Evolutionary conservation across 164 flowering plant genomes (phyloP).

Genomic region (Liriodendron chinense): DNA sequence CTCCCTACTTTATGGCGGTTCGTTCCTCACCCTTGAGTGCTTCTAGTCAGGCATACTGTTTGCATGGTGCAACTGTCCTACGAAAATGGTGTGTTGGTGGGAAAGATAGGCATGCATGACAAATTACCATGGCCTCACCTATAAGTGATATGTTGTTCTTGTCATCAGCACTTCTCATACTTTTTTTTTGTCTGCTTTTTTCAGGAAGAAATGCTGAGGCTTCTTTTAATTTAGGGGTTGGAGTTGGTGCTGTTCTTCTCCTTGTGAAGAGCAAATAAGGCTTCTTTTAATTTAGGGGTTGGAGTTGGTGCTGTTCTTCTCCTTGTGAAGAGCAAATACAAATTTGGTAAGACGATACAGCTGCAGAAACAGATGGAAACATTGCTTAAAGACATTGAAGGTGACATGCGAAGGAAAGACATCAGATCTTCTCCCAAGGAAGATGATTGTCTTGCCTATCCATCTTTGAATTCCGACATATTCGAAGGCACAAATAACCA

Average conservation of each 20-base stretch:
- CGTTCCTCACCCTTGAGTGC: too few relatives aligned
- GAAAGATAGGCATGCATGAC: too few relatives aligned
- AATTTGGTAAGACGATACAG: conserved; percentile 48
- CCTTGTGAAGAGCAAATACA: conserved; percentile 47
- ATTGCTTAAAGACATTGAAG: conserved; percentile 37
- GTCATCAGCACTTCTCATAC: too few relatives aligned
- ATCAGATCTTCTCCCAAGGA: conserved; percentile 9
- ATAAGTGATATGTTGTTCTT: too few relatives aligned
- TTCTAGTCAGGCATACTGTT: too few relatives aligned
- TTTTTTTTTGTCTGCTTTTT: not conserved
- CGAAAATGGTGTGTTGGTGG: too few relatives aligned
- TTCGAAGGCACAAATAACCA: conserved; percentile 11
- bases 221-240: too few relatives aligned
- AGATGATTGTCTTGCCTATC: conserved; percentile 3
- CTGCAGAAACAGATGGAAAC: conserved; percentile 46
- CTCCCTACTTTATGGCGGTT: too few relatives aligned
- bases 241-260: too few relatives aligned
- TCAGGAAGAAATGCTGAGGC: conserved; percentile 33
- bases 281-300: conserved; percentile 44
- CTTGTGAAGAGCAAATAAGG: too few relatives aligned
- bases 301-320: conserved; percentile 50
- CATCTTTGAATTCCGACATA: conserved; percentile 23
- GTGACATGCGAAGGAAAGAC: conserved; percentile 28
- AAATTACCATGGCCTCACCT: too few relatives aligned
- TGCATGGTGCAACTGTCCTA: too few relatives aligned